Evolutionary conservation across 495 filamentous ascomycete genomes (phyloP), one percentile per base, ranked within the genome.

Genomic region (Penicillium lividum): DNA sequence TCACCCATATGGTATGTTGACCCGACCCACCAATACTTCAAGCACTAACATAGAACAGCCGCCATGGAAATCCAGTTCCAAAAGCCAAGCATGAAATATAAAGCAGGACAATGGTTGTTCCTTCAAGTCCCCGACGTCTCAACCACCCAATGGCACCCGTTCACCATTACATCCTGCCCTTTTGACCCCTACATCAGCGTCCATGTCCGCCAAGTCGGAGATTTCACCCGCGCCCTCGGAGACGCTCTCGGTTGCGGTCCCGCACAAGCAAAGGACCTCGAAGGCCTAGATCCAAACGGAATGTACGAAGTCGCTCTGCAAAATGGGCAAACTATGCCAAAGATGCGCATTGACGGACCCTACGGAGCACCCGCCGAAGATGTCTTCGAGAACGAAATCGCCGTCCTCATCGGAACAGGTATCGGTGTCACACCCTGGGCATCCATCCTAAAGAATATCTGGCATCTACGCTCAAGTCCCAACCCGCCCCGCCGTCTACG

Each of bases 361-460:
- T 99, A 98, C 67, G 94, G 94, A 73, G 93, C 94, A 4, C 95
- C 94, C 0, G 95, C 94, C 34, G 94, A 99, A 59, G 76, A 81
- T 54, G 83, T 99, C 45, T 97, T 99, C 73, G 90, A 98, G 68
- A 97, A 98, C 74, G 94, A 98, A 80, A 92, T 99, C 64, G 93
- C 94, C 15, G 88, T 99, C 3, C 86, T 99, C 51, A 93, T 98
- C 63, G 94, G 94, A 52, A 97, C 94, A 2, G 94, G 94, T 72
- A 99, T 99, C 63, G 94, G 94, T 65, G 93, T 98, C 34, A 99
- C 94, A 5, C 94, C 94, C 4, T 99, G 94, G 92, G 94, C 94
- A 7, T 86, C 90, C 11, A 98, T 98, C 63, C 81, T 99, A 45
- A 99, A 99, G 78, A 97, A 96, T 71, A 98, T 99, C 77, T 99